Evolutionary conservation across 805 yeast genomes (phyloP).

Genomic region (Candida corydali): DNA sequence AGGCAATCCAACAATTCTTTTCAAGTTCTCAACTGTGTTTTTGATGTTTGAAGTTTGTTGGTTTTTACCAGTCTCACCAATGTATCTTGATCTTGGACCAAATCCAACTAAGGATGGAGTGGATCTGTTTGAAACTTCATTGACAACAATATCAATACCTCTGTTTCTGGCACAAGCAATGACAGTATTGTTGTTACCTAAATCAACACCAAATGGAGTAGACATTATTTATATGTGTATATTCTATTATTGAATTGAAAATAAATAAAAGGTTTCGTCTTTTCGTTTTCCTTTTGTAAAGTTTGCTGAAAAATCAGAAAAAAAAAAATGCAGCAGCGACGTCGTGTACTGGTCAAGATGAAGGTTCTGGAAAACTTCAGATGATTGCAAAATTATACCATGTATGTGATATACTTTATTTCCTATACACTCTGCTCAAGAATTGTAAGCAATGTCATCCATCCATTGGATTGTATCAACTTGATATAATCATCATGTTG

Average conservation of each 20-base stretch:
- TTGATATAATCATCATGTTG: conserved; percentile 44
- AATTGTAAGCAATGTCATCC: conserved; percentile 72
- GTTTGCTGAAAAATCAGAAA: conserved; percentile 2
- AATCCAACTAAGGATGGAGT: conserved; percentile 92
- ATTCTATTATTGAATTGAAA: too few species aligned
- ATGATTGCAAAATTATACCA: too few species aligned
- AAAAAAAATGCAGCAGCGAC: too few species aligned
- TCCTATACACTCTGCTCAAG: conserved; percentile 28
- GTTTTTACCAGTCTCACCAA: conserved; percentile 94
- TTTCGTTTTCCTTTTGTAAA: too few species aligned
- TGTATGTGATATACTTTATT: too few species aligned
- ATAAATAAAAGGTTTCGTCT: too few species aligned
- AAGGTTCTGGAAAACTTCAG: conserved; percentile 6
- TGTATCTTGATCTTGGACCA: conserved; percentile 80
- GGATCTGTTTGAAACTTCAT: conserved; percentile 96
- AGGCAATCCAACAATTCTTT: conserved; percentile 84
- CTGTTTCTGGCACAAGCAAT: conserved; percentile 95
- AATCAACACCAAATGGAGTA: conserved; percentile 95
- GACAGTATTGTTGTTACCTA: conserved; percentile 92
- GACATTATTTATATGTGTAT: too few species aligned
- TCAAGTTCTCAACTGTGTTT: conserved; percentile 92
- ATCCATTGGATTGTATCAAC: conserved; percentile 63
- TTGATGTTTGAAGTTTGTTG: conserved; percentile 95
- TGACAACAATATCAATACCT: conserved; percentile 97
- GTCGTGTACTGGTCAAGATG: too few species aligned